phyloP scores from a whole-genome alignment of 75 land plant species.

The Isoetes taiwanensis region DNA sequence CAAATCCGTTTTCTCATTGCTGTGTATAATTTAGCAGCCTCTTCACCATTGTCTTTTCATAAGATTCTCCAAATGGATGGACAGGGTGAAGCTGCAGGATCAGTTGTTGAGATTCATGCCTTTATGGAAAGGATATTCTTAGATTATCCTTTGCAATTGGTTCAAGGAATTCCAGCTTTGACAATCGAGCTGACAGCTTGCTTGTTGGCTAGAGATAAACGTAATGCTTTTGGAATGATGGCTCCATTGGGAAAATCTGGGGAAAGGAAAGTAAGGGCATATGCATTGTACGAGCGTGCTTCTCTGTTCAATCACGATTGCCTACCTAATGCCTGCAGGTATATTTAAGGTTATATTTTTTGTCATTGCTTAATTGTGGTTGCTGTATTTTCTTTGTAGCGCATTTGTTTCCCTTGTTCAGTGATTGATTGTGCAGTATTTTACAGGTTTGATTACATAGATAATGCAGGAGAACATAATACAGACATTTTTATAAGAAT shows the following conservation, averaged over 20 bases:
- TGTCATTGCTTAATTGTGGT: background rate
- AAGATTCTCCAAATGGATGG: constrained; percentile 45
- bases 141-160: constrained; percentile 4
- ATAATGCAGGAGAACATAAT: constrained; percentile 29
- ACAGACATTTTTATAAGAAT: constrained; percentile 52
- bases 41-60: constrained; percentile 24
- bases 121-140: background rate
- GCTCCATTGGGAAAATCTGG: constrained; percentile 24
- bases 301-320: constrained; percentile 90
- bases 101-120: background rate
- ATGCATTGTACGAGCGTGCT: constrained; percentile 65
- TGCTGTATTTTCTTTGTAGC: background rate
- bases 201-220: constrained; percentile 58
- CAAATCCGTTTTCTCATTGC: constrained; percentile 50
- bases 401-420: background rate
- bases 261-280: constrained; percentile 52
- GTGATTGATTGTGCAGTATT: background rate
- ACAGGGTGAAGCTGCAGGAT: background rate
- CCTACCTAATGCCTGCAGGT: constrained; percentile 68
- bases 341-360: background rate
- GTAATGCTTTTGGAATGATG: constrained; percentile 76
- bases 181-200: constrained; percentile 28
- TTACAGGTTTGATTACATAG: constrained; percentile 77
- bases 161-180: constrained; percentile 34
- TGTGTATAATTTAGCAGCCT: constrained; percentile 35